Conservation (phyloP, 768 basidiomycete species). For the Amanita rubescens region DNA sequence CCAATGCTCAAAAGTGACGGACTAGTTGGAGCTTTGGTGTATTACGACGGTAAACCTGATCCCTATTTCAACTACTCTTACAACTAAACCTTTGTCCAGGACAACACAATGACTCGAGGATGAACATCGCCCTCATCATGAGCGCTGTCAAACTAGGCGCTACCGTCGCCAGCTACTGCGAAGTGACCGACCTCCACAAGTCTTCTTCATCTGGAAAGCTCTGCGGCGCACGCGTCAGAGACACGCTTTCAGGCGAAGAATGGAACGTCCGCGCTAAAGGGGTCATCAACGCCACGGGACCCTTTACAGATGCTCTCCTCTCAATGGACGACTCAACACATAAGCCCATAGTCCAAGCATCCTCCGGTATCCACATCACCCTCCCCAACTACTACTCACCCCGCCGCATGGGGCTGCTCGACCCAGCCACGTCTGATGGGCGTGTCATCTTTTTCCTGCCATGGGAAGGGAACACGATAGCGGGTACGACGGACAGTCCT, state of each 20-base stretch:
- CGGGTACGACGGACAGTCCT: constrained; percentile 90
- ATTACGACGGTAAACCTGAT: constrained; percentile 79
- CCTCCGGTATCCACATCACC: constrained; percentile 92
- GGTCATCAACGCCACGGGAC: constrained; percentile 95
- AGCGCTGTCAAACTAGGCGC: constrained; percentile 92
- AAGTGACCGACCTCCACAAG: constrained; percentile 77
- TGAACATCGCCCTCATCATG: constrained; percentile 95
- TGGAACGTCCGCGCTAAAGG: constrained; percentile 84
- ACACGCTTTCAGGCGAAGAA: constrained; percentile 76
- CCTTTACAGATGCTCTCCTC: constrained; percentile 83
- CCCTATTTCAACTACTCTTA: neutral
- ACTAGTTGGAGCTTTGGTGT: constrained; percentile 90
- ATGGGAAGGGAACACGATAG: constrained; percentile 97
- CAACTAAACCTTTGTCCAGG: constrained; percentile 38
- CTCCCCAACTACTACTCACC: constrained; percentile 97
- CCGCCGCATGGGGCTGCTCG: constrained; percentile 88
- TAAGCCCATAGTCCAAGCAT: constrained; percentile 85
- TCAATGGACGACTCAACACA: constrained; percentile 71
- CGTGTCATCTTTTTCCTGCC: constrained; percentile 99
- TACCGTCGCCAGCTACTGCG: constrained; percentile 80
- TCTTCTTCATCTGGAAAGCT: constrained; percentile 48
- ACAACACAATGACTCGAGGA: constrained; percentile 97
- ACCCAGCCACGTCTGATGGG: constrained; percentile 92
- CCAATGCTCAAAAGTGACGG: constrained; percentile 94
- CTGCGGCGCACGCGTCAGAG: constrained; percentile 67